Evolutionary conservation across 495 filamentous ascomycete genomes (phyloP), one percentile per base, ranked within the genome.

Genomic region (Penicillium crystallinum): DNA sequence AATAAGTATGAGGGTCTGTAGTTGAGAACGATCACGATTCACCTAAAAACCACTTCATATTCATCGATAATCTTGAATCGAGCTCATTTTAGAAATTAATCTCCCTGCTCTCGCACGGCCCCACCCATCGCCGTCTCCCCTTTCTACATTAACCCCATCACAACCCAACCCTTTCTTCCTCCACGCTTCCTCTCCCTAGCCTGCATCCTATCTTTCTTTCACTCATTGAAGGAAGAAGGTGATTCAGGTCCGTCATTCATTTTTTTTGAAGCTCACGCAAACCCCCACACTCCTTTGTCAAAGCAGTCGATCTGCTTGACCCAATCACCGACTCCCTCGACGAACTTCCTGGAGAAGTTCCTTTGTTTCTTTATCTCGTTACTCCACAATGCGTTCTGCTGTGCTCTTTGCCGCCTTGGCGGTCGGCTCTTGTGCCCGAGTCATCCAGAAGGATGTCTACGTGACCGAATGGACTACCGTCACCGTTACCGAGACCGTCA

Each of bases 401-500:
- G 62, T 82, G 48, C 46, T 88, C 46, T 54, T 89, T 58, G 75
- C 81, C 61, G 77, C 79, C 38, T 70, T 86, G 62, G 86, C 83
- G 43, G 69, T 81, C 53, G 72, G 86, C 68, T 80, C 77, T 44
- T 58, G 81, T 55, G 84, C 81, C 52, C 74, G 66, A 44, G 87
- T 86, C 17, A 38, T 66, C 51, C 72, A 81, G 50, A 76, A 79
- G 68, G 79, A 81, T 48, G 74, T 72, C 57, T 61, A 78, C 45
- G 71, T 79, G 57, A 81, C 76, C 43, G 71, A 81, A 23, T 72
- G 77, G 65, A 79, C 82, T 27, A 63, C 73, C 27, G 78, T 85
- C 40, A 81, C 79, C 61, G 72, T 85, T 56, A 84, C 80, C 43
- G 75, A 81, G 55, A 84, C 79, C n/a, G 77, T 86, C 57, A 85